phyloP scores from a whole-genome alignment of 345 rosid genomes.

The Camelina neglecta region DNA sequence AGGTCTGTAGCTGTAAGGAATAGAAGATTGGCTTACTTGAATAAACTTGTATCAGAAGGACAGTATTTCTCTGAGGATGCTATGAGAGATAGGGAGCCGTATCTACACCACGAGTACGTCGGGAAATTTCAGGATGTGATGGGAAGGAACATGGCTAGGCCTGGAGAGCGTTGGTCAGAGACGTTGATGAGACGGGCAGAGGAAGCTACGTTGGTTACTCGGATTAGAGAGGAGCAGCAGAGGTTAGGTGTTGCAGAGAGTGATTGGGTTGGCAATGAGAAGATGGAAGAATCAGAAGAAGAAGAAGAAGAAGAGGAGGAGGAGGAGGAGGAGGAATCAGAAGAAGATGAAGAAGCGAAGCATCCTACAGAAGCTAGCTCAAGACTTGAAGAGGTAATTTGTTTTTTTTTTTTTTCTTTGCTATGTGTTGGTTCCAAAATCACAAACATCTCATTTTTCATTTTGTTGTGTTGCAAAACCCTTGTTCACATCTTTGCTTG shows the following conservation, averaged over 20 bases:
- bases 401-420: neutral
- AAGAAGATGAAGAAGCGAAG: slow-evolving; percentile 25
- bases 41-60: slow-evolving; percentile 67
- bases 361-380: slow-evolving; percentile 33
- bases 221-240: slow-evolving; percentile 89
- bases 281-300: slow-evolving; percentile 55
- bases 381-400: slow-evolving; percentile 37
- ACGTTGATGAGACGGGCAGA: slow-evolving; percentile 86
- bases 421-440: neutral
- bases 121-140: slow-evolving; percentile 92
- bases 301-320: slow-evolving; percentile 50
- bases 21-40: slow-evolving; percentile 77
- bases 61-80: slow-evolving; percentile 91
- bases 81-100: slow-evolving; percentile 96
- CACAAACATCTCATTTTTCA: neutral
- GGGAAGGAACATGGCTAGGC: slow-evolving; percentile 86
- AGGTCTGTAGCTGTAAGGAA: slow-evolving; percentile 79
- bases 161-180: slow-evolving; percentile 96
- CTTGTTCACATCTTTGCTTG: neutral
- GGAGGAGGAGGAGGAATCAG: slow-evolving; percentile 45
- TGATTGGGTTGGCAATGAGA: slow-evolving; percentile 82
- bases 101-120: slow-evolving; percentile 90
- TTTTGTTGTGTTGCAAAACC: neutral
- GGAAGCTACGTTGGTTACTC: slow-evolving; percentile 73
- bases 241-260: slow-evolving; percentile 81